Conservation (phyloP, 176 grass and related monocot genomes). For the Oryza officinalis region DNA sequence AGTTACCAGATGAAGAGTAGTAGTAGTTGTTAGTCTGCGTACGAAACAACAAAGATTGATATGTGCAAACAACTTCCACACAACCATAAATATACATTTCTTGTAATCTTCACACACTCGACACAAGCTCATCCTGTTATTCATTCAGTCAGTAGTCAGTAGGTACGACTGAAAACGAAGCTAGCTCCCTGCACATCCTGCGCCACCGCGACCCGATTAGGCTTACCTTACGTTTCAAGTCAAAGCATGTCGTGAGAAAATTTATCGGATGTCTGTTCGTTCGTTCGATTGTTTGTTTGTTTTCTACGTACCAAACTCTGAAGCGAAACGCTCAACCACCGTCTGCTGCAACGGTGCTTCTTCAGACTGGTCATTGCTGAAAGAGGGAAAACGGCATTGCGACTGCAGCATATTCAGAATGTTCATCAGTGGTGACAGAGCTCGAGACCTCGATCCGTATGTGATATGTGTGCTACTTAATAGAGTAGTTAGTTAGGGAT, state of each 20-base stretch:
- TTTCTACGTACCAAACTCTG: slow-evolving; percentile 30
- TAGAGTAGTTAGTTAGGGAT: background rate
- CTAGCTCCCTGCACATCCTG: background rate
- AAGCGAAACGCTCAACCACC: slow-evolving; percentile 38
- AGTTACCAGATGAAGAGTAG: slow-evolving; percentile 10
- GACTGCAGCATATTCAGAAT: background rate
- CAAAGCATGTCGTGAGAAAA: slow-evolving; percentile 32
- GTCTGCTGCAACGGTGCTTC: background rate
- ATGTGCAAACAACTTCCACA: slow-evolving; percentile 30
- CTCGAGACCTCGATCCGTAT: slow-evolving; percentile 2
- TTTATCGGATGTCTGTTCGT: background rate
- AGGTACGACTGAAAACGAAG: slow-evolving; percentile 31
- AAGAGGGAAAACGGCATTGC: background rate
- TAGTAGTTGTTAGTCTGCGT: background rate
- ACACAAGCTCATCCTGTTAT: background rate
- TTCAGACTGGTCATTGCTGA: background rate
- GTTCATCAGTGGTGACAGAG: background rate
- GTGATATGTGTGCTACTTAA: slow-evolving; percentile 8
- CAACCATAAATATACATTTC: slow-evolving; percentile 1
- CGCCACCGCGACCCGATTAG: background rate
- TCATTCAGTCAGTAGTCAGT: background rate
- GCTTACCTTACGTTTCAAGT: slow-evolving; percentile 45
- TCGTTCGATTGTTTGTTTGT: background rate
- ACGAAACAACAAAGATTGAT: slow-evolving; percentile 16
- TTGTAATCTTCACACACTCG: background rate